Percentiles rank a stretch among this genome's conserved stretches.
phyloP scores from a whole-genome alignment of 2,329 filamentous ascomycete species.

The Fusarium graminum region DNA sequence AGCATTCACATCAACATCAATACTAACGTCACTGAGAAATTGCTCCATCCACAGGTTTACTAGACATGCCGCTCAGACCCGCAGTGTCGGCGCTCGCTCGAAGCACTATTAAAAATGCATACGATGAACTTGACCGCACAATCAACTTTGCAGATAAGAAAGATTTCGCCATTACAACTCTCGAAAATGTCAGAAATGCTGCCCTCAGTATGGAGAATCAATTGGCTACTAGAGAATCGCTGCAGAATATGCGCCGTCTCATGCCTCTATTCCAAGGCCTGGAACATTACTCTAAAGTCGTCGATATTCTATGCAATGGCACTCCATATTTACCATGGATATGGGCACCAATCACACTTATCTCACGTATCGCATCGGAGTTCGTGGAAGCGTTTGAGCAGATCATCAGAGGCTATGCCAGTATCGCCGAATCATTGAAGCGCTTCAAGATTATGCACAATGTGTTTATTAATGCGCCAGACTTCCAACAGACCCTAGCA shows the following conservation, averaged over 20 bases:
- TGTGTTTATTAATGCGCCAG: constrained; percentile 48
- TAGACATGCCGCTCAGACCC: constrained; percentile 26
- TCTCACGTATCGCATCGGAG: constrained; percentile 52
- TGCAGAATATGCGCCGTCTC: constrained; percentile 60
- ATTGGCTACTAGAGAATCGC: constrained; percentile 54
- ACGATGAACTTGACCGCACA: constrained; percentile 24
- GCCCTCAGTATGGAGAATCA: constrained; percentile 56
- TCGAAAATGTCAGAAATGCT: constrained; percentile 41
- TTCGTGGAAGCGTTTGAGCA: constrained; percentile 58
- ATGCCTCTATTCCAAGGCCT: constrained; percentile 58
- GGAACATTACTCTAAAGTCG: constrained; percentile 56
- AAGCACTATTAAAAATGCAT: constrained; percentile 13
- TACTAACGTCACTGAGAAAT: no score
- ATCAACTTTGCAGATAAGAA: constrained; percentile 24
- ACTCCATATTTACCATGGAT: constrained; percentile 61
- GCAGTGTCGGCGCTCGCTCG: constrained; percentile 15
- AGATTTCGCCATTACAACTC: background rate
- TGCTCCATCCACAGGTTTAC: background rate
- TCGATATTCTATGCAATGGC: constrained; percentile 61
- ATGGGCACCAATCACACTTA: constrained; percentile 60
- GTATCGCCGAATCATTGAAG: constrained; percentile 55
- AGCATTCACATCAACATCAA: no score
- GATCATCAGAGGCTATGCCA: constrained; percentile 56
- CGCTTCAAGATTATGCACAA: constrained; percentile 55
- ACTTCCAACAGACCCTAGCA: constrained; percentile 58